phyloP scores from a whole-genome alignment of 163 green algal genomes.

The Chloromonas sp. region DNA sequence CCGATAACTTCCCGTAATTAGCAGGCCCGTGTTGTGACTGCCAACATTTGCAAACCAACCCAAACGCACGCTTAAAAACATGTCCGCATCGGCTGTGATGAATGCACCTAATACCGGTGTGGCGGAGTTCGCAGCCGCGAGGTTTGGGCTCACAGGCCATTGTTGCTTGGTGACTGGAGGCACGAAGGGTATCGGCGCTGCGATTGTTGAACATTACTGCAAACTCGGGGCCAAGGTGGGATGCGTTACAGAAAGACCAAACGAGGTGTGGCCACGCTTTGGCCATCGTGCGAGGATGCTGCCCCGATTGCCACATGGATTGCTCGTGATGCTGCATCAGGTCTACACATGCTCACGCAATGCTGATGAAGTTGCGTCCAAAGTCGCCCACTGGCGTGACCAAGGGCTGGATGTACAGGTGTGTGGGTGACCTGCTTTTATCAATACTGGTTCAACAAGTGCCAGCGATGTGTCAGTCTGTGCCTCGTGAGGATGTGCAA shows the following conservation, averaged over 20 bases:
- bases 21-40: too few species aligned
- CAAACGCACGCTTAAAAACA: too few species aligned
- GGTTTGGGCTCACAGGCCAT: slow-evolving; percentile 36
- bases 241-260: neutral
- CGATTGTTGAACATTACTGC: slow-evolving; percentile 59
- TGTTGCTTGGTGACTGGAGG: slow-evolving; percentile 59
- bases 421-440: neutral
- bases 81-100: neutral
- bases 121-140: neutral
- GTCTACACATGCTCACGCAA: slow-evolving; percentile 71
- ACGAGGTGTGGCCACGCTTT: neutral
- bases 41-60: too few species aligned
- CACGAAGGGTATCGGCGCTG: slow-evolving; percentile 73
- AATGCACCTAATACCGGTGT: neutral
- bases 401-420: slow-evolving; percentile 49
- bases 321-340: slow-evolving; percentile 12
- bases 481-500: neutral
- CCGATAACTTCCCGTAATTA: too few species aligned
- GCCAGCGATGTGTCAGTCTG: neutral
- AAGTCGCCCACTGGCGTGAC: slow-evolving; percentile 28
- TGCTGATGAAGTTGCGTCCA: slow-evolving; percentile 36
- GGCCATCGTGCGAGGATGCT: neutral
- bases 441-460: neutral
- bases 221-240: slow-evolving; percentile 47
- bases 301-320: neutral